These are phyloP conservation scores for Avicennia marina DNA, from an alignment of 257 asterid genomes.

Conservation along the genomic window DNA sequence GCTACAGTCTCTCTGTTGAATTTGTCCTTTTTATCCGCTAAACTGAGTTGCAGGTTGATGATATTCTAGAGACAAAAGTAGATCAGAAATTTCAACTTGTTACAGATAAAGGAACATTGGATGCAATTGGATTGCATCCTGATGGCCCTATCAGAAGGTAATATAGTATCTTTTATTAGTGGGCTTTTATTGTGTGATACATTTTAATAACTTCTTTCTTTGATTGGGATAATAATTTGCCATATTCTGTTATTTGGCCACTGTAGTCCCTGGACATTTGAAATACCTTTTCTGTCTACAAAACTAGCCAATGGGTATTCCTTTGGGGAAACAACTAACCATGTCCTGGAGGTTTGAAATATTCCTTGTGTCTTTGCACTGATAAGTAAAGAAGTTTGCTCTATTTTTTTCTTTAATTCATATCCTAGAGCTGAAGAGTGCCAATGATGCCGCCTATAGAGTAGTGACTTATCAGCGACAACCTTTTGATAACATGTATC, in stretches of 20 bases:
- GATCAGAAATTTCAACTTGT: slow-evolving; percentile 81
- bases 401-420: too few relatives aligned
- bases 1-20: too few relatives aligned
- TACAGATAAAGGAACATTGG: slow-evolving; percentile 90
- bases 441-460: too few relatives aligned
- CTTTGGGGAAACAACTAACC: too few relatives aligned
- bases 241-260: not conserved
- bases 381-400: too few relatives aligned
- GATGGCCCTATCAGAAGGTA: slow-evolving; percentile 94
- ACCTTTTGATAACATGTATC: slow-evolving; percentile 12
- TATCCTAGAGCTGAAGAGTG: too few relatives aligned
- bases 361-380: too few relatives aligned
- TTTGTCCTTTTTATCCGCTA: slow-evolving; percentile 13
- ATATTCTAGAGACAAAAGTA: slow-evolving; percentile 83
- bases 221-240: not conserved
- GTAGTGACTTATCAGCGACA: too few relatives aligned
- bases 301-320: too few relatives aligned
- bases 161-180: not conserved
- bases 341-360: too few relatives aligned
- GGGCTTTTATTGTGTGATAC: not conserved
- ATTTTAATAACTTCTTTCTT: not conserved
- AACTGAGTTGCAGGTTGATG: slow-evolving; percentile 71
- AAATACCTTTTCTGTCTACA: too few relatives aligned
- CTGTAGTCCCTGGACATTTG: not conserved
- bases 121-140: slow-evolving; percentile 97